phyloP scores from a whole-genome alignment of 2,329 filamentous ascomycete species.

The Penicillium palitans region DNA sequence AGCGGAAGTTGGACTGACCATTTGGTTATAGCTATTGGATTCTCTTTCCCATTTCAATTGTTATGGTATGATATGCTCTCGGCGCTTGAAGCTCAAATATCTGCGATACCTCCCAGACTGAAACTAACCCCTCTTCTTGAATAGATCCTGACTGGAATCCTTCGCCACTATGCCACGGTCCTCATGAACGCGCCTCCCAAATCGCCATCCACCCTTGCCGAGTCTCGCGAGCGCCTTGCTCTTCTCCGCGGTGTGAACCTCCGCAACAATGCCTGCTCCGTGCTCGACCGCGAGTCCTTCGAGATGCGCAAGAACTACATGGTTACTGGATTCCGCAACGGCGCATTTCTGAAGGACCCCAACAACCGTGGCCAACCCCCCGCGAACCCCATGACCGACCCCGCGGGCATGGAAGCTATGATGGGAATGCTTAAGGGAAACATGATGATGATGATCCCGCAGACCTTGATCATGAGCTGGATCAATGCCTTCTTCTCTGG shows the following conservation, averaged over 20 bases:
- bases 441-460: conserved; percentile 99
- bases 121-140: background rate
- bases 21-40: conserved; percentile 83
- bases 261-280: conserved; percentile 77
- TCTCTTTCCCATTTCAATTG: conserved; percentile 90
- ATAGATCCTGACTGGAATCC: conserved; percentile 85
- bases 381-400: conserved; percentile 92
- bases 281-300: conserved; percentile 76
- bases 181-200: conserved; percentile 85
- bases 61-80: conserved; percentile 66
- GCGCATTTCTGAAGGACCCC: conserved; percentile 85
- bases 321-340: conserved; percentile 77
- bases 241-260: conserved; percentile 82
- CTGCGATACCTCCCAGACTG: background rate
- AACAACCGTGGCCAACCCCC: conserved; percentile 82
- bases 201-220: conserved; percentile 62
- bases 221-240: conserved; percentile 75
- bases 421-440: conserved; percentile 99
- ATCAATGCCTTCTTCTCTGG: conserved; percentile 99
- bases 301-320: conserved; percentile 77
- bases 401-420: conserved; percentile 98
- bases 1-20: conserved; percentile 17
- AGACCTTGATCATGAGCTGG: conserved; percentile 99
- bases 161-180: conserved; percentile 95
- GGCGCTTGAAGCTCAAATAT: background rate